Evolutionary conservation across 2,329 filamentous ascomycete genomes (phyloP).

Genomic region (Fusarium denticulatum): DNA sequence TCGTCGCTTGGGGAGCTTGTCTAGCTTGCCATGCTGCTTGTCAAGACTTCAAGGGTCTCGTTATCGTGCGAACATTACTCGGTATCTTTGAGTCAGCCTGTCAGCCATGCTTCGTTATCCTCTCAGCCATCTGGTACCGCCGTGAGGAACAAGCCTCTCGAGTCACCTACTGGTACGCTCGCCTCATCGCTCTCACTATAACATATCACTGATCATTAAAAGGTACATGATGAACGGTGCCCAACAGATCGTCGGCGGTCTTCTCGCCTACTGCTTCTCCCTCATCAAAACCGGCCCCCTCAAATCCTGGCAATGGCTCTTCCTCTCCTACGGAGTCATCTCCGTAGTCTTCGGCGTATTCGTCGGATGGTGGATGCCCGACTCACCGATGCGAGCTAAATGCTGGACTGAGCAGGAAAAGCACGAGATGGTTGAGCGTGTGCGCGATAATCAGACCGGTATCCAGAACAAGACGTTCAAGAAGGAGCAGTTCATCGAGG

Average conservation of each 20-base stretch:
- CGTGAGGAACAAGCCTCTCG: conserved; percentile 72
- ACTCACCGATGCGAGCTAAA: conserved; percentile 76
- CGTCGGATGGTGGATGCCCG: conserved; percentile 71
- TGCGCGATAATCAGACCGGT: conserved; percentile 69
- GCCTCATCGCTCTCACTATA: rapidly evolving
- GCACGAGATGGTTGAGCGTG: conserved; percentile 68
- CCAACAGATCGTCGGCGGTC: conserved; percentile 77
- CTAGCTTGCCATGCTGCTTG: conserved; percentile 71
- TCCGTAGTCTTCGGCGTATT: conserved; percentile 73
- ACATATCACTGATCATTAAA: rapidly evolving
- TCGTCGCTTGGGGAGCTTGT: conserved; percentile 68
- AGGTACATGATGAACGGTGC: conserved; percentile 77
- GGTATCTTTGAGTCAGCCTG: conserved; percentile 77
- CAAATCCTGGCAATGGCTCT: conserved; percentile 75
- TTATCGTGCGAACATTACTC: conserved; percentile 71
- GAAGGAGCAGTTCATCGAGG: conserved; percentile 58
- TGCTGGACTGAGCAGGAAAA: conserved; percentile 75
- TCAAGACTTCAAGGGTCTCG: conserved; percentile 67
- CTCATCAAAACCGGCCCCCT: conserved; percentile 63
- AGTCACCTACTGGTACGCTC: conserved; percentile 72
- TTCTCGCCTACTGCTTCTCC: conserved; percentile 72
- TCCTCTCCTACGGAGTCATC: conserved; percentile 71
- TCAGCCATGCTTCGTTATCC: conserved; percentile 73
- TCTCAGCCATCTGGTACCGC: conserved; percentile 77
- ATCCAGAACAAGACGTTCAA: conserved; percentile 65